Base-by-base conservation (phyloP, 2,329 filamentous ascomycete species). In the Gyromitra esculenta region DNA sequence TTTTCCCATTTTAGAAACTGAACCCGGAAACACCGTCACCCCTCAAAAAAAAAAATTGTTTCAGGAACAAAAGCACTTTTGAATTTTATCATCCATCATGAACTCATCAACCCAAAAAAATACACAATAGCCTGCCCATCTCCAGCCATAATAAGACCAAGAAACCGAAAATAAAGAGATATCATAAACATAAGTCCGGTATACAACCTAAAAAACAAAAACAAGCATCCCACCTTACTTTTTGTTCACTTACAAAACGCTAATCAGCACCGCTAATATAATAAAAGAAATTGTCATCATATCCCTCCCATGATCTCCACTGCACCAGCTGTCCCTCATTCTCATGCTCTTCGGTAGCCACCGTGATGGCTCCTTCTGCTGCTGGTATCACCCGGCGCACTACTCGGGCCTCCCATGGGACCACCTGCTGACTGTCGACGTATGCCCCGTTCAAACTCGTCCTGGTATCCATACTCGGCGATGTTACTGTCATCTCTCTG, bases 381-480 rank as follows among this genome's bases (percentile, higher is more conserved):
- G 7, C 64, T 62, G 18, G 57, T 65, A 11, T 69, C 72, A 13
- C 64, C 72, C 5, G 72, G 65, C 6, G 41, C 41, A 31, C 54
- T 41, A 43, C 60, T 31, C 39, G 62, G 11, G 21, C 13, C 71
- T 52, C 8, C 50, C 13, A 25, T 56, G 41, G 60, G 15, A n/a
- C 69, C 69, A 13, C 68, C 56, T 41, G 56, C 50, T 6, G 70
- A 64, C 35, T 37, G 48, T 4, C 57, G 48, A 9, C 71, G 70
- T 18, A 56, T 41, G 60, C 70, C 75, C 15, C 75, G 50, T n/a
- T 77, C 71, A 37, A 65, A 62, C 35, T 75, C 75, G 41, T 77
- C 75, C 35, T 77, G 75, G 39, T 77, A 77, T 35, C 50, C 75
- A n/a, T 77, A 77, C 31, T 77, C 75, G 15, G 75, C 75, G 41